Conservation (phyloP, 306 rosid genomes). For the Adenanthera pavonina region DNA sequence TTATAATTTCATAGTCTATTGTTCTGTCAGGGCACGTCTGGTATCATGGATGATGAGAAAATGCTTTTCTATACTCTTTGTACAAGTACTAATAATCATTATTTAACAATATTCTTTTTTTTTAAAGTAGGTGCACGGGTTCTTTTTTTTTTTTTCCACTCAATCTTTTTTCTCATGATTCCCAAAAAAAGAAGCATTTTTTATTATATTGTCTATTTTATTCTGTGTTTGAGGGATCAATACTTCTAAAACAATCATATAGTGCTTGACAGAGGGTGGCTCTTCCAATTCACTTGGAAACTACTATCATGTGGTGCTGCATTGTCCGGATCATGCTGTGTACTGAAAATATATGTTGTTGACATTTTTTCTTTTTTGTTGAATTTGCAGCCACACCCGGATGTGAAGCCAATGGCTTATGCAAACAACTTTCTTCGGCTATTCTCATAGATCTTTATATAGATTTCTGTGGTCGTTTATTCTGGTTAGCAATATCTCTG, state of each 20-base stretch:
- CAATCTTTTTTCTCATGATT: background rate
- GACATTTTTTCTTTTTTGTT: slow-evolving; percentile 22
- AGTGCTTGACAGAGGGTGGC: too few species aligned
- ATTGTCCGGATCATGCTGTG: too few species aligned
- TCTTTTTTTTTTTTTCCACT: too few species aligned
- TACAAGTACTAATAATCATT: too few species aligned
- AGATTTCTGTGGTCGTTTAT: slow-evolving; percentile 37
- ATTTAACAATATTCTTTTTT: too few species aligned
- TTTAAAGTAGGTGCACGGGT: too few species aligned
- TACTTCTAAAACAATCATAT: background rate
- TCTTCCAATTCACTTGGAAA: too few species aligned
- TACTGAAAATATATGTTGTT: background rate
- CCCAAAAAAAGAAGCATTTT: background rate
- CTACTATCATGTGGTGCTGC: too few species aligned
- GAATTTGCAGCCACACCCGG: slow-evolving; percentile 90
- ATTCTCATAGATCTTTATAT: slow-evolving; percentile 53
- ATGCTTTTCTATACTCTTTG: too few species aligned
- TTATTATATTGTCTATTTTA: background rate
- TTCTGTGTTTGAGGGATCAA: background rate
- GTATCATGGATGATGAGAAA: too few species aligned
- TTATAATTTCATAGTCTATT: background rate
- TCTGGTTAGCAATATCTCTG: slow-evolving; percentile 33
- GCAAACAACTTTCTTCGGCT: slow-evolving; percentile 93
- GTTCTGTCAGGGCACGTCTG: background rate
- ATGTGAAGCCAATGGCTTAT: slow-evolving; percentile 97